A percentile compares a stretch with the other conserved stretches of the same genome.
Conservation (phyloP, 2,329 filamentous ascomycete species). For the Endothia cerciana region DNA sequence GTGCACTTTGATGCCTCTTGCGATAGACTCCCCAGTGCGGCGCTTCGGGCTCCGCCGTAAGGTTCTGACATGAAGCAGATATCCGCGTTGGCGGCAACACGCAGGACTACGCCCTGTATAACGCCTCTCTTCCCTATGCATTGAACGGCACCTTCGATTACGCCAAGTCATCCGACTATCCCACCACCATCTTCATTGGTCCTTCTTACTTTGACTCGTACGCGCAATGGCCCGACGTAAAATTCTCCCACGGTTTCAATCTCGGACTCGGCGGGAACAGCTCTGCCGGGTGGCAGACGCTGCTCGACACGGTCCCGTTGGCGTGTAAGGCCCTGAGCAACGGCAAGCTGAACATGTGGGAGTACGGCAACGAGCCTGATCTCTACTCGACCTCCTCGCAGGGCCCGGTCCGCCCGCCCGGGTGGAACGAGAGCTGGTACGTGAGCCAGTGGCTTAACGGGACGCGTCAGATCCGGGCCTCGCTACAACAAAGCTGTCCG, state of each 20-base stretch:
- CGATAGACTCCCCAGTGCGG: background rate
- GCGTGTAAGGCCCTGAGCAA: slow-evolving; percentile 59
- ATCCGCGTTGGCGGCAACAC: slow-evolving; percentile 70
- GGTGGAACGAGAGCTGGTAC: slow-evolving; percentile 59
- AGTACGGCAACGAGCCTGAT: slow-evolving; percentile 69
- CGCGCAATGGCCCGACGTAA: slow-evolving; percentile 56
- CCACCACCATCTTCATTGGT: slow-evolving; percentile 63
- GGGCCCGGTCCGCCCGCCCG: slow-evolving; percentile 52
- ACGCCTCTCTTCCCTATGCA: slow-evolving; percentile 53
- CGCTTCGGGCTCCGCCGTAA: background rate
- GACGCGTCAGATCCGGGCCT: slow-evolving; percentile 51
- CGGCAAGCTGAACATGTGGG: slow-evolving; percentile 59
- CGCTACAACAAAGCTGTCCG: slow-evolving; percentile 54
- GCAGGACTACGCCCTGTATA: slow-evolving; percentile 66
- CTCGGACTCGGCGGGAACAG: slow-evolving; percentile 56
- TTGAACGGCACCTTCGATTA: slow-evolving; percentile 57
- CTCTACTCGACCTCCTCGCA: slow-evolving; percentile 58
- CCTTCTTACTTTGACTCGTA: slow-evolving; percentile 68
- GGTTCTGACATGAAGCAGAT: slow-evolving; percentile 41
- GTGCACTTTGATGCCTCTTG: background rate
- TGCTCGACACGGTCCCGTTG: slow-evolving; percentile 58
- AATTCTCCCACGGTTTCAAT: slow-evolving; percentile 67
- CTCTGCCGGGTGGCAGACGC: slow-evolving; percentile 52
- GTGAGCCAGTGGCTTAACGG: slow-evolving; percentile 62
- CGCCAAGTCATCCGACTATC: slow-evolving; percentile 59